These are phyloP conservation scores for Phytophthora palmivora DNA, from an alignment of 352 stramenopile species.

Conservation along the genomic window DNA sequence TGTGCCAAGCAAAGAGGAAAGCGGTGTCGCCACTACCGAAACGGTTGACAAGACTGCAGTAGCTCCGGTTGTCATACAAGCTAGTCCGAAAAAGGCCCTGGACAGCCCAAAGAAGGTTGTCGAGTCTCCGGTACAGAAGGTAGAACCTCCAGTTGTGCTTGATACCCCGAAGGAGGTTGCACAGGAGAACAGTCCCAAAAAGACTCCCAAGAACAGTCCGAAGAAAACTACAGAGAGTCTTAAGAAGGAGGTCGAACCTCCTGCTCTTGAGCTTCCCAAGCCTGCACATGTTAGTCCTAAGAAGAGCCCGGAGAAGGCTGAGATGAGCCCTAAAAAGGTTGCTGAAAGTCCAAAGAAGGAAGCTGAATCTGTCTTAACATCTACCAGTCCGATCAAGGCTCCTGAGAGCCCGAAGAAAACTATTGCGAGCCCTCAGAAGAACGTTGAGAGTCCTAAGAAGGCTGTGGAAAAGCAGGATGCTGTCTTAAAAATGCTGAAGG, in stretches of 20 bases:
- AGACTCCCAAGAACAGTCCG: conserved; percentile 12
- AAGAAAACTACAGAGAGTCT: conserved; percentile 25
- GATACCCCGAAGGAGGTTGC: conserved; percentile 6
- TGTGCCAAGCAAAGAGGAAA: neutral
- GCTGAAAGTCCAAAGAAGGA: conserved; percentile 34
- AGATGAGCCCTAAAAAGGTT: conserved; percentile 11
- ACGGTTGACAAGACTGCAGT: conserved; percentile 4
- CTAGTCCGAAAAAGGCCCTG: conserved; percentile 7
- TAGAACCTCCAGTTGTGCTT: conserved; percentile 4
- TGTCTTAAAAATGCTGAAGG: conserved; percentile 29
- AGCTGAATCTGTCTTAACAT: conserved; percentile 7
- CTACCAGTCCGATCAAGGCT: conserved; percentile 10
- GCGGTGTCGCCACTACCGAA: neutral
- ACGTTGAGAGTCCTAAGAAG: conserved; percentile 21
- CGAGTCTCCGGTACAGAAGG: conserved; percentile 12
- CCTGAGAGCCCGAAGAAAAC: conserved; percentile 14
- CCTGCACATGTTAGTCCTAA: conserved; percentile 4
- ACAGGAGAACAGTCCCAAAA: conserved; percentile 21
- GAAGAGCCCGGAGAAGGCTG: conserved; percentile 13
- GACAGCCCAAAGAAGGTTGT: conserved; percentile 13
- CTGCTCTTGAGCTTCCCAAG: conserved; percentile 22
- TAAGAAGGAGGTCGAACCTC: conserved; percentile 32
- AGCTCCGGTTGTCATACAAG: neutral
- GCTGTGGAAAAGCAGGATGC: conserved; percentile 23
- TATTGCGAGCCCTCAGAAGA: conserved; percentile 28